Evolutionary conservation across 2,329 filamentous ascomycete species (phyloP), one percentile per base, ranked within the genome.

Genomic region (Alternaria arbusti): DNA sequence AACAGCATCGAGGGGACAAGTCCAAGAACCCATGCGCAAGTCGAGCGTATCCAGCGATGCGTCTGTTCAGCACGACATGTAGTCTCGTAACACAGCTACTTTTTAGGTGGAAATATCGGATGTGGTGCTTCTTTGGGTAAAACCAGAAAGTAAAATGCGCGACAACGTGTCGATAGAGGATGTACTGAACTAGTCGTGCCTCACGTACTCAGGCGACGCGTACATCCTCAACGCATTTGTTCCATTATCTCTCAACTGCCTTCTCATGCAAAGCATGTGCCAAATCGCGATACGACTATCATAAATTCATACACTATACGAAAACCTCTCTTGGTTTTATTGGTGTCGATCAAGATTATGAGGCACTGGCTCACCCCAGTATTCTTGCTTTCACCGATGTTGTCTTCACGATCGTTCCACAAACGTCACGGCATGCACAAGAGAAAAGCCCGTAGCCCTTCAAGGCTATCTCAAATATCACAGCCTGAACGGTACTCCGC

Each of bases 391-490:
- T 9, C 22, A 10, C 13, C 20, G 22, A 26, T 17, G 12, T 46
- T 43, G 11, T 40, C 28, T 22, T 40, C 17, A 55, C 36, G 36
- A 46, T 50, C 28, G 45, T 64, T 32, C 32, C 46, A 65, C 62
- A 28, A 40, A 40, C 57, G 47, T 54, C 55, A 52, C 55, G 57
- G 26, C 23, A 57, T 30, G 30, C 43, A 17, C 43, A 58, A n/a
- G 44, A 20, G 17, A 30, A 44, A 20, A 17, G 44, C 44, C 26
- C 60, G 57, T 44, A 55, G 55, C 54, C 6, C 57, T 36, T 54
- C 36, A 28, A 32, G 17, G 22, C 20, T 36, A 57, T 62, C 43
- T 17, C 51, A 60, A 50, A 28, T 13, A 56, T 47, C 59, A 23
- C 52, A 52, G 26, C 20, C 50, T 22, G 43, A 59, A 54, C 13